Conservation (phyloP, 1,284 basidiomycete species). For the Rhizoctonia solani region DNA sequence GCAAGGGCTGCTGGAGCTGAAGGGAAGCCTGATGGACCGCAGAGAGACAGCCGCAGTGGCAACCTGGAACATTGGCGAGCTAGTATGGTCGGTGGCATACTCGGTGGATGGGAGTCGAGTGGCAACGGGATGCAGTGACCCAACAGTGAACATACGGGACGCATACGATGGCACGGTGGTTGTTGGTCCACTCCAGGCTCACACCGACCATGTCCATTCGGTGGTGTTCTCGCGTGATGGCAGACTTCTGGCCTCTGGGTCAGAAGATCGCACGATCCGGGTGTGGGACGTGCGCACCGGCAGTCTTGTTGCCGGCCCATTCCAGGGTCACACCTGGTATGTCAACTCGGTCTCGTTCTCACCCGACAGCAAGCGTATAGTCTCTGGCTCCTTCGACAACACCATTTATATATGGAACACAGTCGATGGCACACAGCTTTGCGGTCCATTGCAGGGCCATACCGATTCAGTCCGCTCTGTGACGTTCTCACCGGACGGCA, state of each 20-base stretch:
- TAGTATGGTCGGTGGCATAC: background rate
- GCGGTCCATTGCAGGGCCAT: background rate
- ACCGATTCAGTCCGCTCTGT: background rate
- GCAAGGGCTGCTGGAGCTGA: background rate
- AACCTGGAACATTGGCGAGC: no score
- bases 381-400: no score
- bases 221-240: slow-evolving; percentile 1
- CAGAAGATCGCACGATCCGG: no score
- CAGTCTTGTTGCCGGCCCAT: background rate
- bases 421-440: background rate
- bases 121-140: background rate
- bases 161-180: background rate
- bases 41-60: background rate
- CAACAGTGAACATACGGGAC: background rate
- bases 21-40: background rate
- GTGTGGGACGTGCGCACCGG: no score
- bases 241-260: background rate
- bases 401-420: slow-evolving; percentile 11
- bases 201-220: background rate
- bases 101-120: background rate
- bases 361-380: no score
- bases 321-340: background rate
- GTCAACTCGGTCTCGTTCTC: background rate
- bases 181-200: background rate
- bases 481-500: background rate